Evolutionary conservation across 352 stramenopile genomes (phyloP).

Genomic region (Globisporangium paddicum): DNA sequence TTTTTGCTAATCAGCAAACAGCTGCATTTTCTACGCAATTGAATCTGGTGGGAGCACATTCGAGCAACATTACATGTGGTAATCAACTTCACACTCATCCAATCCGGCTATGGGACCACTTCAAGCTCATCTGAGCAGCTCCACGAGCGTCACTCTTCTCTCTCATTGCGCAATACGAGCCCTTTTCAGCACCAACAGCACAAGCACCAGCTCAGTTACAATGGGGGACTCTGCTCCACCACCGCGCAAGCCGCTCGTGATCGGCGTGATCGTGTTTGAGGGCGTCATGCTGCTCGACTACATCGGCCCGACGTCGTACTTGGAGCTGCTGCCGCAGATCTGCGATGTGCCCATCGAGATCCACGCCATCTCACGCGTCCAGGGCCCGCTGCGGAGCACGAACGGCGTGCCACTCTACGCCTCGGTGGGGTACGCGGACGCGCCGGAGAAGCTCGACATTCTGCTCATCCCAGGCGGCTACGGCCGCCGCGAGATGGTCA

Average conservation of each 20-base stretch:
- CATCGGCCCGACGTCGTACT: conserved; percentile 49
- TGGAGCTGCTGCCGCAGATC: conserved; percentile 46
- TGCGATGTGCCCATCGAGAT: conserved; percentile 37
- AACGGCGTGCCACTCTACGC: conserved; percentile 28
- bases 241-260: conserved; percentile 15
- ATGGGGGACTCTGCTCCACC: not conserved
- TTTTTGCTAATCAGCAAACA: too few species aligned
- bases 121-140: not conserved
- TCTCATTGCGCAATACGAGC: not conserved
- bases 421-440: conserved; percentile 16
- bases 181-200: not conserved
- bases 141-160: not conserved
- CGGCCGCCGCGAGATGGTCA: conserved; percentile 10
- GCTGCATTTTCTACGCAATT: too few species aligned
- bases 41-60: too few species aligned
- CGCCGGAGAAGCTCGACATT: conserved; percentile 17
- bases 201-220: not conserved
- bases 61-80: not conserved
- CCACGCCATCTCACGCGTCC: conserved; percentile 35
- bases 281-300: conserved; percentile 57
- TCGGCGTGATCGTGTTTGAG: conserved; percentile 62
- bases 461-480: conserved; percentile 16
- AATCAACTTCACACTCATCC: not conserved
- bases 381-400: conserved; percentile 30
- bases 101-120: not conserved